Evolutionary conservation across 192 early-diverging fungal genomes (phyloP), one percentile per base, ranked within the genome.

Genomic region (Dissophora globulifera): DNA sequence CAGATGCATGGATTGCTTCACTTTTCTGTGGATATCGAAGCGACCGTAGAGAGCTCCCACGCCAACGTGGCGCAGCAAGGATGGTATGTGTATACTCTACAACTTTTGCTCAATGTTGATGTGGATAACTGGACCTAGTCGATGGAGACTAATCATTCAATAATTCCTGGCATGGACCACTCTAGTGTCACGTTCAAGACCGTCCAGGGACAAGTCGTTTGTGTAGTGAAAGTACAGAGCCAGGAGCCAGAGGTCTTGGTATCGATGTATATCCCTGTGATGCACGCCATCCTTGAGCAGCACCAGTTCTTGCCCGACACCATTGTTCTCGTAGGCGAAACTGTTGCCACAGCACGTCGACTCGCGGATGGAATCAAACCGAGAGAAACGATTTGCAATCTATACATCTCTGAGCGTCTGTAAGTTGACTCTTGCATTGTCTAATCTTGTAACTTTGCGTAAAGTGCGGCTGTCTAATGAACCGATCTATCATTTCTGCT

Each of bases 1-100:
- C 72, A 84, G 25, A 79, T 91, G 41, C 83, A 90, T 52, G 90
- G 89, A 2, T 80, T 90, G 41, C 76, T 88, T 50, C 86, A 93
- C 74, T 93, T 91, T 66, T 81, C 88, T n/a, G 62, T 70, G 17
- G 93, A 94, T 51, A 80, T 94, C 30, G 94, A 95, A 70, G 50
- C 82, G n/a, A 86, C 90, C 0, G 87, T 92, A 33, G 94, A 93
- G 61, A 78, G 85, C 32, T 67, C 75, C 22, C 74, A 78, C 61
- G 59, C 72, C 17, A 76, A 76, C 48, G 72, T 76, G 3, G 72
- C 72, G 1, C 5, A 27, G 1, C 72, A 76, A 33, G 72, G 72
- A 55, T 76, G 70, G 70, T 75, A 66, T 22, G 35, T 38, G 35
- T 13, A 6, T 9, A 38, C 35, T 38, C n/a, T n/a, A n/a, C n/a